Evolutionary conservation across 2,329 filamentous ascomycete genomes (phyloP), one percentile per base, ranked within the genome.

Genomic region (Diaporthe amygdali): DNA sequence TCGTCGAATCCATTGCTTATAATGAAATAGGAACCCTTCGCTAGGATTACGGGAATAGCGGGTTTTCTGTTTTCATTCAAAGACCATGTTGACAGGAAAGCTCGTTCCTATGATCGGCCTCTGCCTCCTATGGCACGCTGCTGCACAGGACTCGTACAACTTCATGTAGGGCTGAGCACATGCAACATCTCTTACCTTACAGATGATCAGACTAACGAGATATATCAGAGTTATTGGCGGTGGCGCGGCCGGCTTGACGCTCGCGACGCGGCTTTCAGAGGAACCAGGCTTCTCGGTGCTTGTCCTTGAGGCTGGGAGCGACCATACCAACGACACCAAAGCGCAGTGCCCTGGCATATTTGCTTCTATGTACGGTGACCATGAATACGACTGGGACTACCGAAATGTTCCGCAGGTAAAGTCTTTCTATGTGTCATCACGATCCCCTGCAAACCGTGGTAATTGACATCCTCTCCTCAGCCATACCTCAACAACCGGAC

Each of bases 181-280:
- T 49, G 30, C 3, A 10, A 9, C 2, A 22, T 22, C 1, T 20
- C 20, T 15, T 49, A 4, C 10, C 5, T 12, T 7, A 37, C 8
- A 15, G 2, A 8, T 9, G 32, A 32, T 2, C 34, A 44, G n/a
- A 15, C 44, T 64, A 44, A 64, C n/a, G 44, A 37, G 10, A 37
- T 49, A 37, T 49, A 25, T 20, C n/a, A 64, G 59, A 49, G 59
- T 72, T 37, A 55, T 72, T 9, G 71, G 71, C 4, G 71, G 71
- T 17, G 71, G 71, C 15, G 66, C 71, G 10, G 49, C 71, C 3
- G 71, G 71, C 27, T 27, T 72, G 52, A 68, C 71, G 22, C 54
- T 71, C 7, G 71, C 71, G 3, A 71, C 71, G 2, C 71, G 71
- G 6, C 68, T 72, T 5, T 69, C 68, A 1, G 10, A 69, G 41